A percentile compares a stretch with the other conserved stretches of the same genome.
These are phyloP conservation scores for Blastobotrys arbuscula DNA, from an alignment of 1,139 yeast species.

Conservation along the genomic window DNA sequence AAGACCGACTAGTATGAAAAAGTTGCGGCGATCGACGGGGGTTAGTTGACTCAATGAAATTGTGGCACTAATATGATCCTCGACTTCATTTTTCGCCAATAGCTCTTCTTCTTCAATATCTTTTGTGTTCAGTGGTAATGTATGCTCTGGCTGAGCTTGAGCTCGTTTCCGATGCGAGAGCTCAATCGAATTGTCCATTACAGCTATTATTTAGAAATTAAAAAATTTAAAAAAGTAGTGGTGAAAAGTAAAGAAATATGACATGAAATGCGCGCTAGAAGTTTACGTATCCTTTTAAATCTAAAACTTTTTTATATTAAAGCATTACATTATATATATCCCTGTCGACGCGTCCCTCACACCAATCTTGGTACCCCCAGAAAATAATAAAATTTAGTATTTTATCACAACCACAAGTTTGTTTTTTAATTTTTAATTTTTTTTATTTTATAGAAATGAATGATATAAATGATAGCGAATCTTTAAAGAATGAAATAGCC, in stretches of 20 bases:
- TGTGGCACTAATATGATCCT: constrained; percentile 1
- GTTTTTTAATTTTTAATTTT: too few relatives aligned
- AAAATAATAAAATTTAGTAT: too few relatives aligned
- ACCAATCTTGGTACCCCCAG: too few relatives aligned
- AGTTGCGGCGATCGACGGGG: constrained; percentile 48
- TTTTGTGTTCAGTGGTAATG: constrained; percentile 14
- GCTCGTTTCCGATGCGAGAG: constrained; percentile 20
- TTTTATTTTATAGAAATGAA: too few relatives aligned
- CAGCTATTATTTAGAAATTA: neutral
- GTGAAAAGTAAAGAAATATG: neutral
- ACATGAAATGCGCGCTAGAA: too few relatives aligned
- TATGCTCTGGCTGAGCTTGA: constrained; percentile 16
- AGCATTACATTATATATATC: too few relatives aligned
- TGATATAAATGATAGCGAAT: constrained; percentile 6
- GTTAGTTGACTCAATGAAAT: constrained; percentile 23
- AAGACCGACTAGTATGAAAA: constrained; percentile 60
- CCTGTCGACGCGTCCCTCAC: too few relatives aligned
- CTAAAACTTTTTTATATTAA: too few relatives aligned
- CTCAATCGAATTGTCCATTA: constrained; percentile 14
- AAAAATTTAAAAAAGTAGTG: neutral
- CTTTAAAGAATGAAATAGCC: constrained; percentile 8
- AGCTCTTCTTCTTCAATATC: constrained; percentile 11
- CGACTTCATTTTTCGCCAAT: neutral
- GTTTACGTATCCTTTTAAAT: too few relatives aligned
- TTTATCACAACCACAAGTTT: too few relatives aligned